phyloP scores from a whole-genome alignment of 139 green algal genomes.

The Coccomyxa sp. region DNA sequence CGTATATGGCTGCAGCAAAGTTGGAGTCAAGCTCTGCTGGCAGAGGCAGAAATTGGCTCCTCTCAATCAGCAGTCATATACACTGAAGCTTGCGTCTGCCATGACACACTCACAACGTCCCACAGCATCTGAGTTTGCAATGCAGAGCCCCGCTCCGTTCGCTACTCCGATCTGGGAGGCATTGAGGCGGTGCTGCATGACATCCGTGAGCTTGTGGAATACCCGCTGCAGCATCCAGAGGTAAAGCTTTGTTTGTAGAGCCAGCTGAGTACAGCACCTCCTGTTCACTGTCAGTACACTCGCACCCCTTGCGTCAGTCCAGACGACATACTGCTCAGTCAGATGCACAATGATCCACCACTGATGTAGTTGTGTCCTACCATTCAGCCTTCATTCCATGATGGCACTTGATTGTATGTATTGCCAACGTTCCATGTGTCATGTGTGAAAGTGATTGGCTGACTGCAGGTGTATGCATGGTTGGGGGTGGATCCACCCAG shows the following conservation, averaged over 20 bases:
- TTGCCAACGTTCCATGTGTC: too few relatives aligned
- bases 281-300: not conserved
- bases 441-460: too few relatives aligned
- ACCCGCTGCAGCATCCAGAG: constrained; percentile 86
- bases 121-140: too few relatives aligned
- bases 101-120: too few relatives aligned
- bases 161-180: constrained; percentile 80
- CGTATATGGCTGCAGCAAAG: too few relatives aligned
- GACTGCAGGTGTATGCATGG: constrained; percentile 73
- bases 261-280: not conserved
- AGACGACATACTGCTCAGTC: not conserved
- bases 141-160: constrained; percentile 43
- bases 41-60: too few relatives aligned
- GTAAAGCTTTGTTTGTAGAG: constrained; percentile 28
- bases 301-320: not conserved
- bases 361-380: not conserved
- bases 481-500: constrained; percentile 84
- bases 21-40: too few relatives aligned
- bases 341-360: not conserved
- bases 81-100: too few relatives aligned
- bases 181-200: constrained; percentile 75
- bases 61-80: too few relatives aligned
- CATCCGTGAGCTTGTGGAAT: constrained; percentile 86
- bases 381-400: too few relatives aligned
- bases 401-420: too few relatives aligned